Evolutionary conservation across 2,329 filamentous ascomycete species (phyloP).

Genomic region (Neopestalotiopsis sp.): DNA sequence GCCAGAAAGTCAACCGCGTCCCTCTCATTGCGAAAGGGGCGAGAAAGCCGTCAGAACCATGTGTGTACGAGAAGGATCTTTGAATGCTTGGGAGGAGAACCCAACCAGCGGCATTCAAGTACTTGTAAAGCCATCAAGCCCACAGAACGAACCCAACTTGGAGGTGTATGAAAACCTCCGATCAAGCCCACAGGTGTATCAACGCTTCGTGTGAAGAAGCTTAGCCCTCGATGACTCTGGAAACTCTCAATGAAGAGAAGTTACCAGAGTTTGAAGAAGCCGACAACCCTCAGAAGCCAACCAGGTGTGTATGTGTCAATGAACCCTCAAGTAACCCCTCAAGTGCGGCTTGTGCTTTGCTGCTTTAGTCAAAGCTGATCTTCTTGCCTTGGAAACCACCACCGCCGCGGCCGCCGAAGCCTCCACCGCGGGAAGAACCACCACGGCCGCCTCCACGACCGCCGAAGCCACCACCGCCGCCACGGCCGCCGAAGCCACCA

Average conservation of each 20-base stretch:
- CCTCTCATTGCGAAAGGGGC: slow-evolving; percentile 26
- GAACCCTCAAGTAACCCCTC: slow-evolving; percentile 48
- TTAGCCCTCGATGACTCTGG: slow-evolving; percentile 56
- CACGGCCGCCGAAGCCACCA: slow-evolving; percentile 48
- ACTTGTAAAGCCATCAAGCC: slow-evolving; percentile 25
- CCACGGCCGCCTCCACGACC: slow-evolving; percentile 44
- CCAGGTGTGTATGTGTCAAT: slow-evolving; percentile 41
- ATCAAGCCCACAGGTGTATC: slow-evolving; percentile 62
- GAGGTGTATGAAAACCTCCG: slow-evolving; percentile 35
- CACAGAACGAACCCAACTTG: slow-evolving; percentile 33
- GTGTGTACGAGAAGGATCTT: slow-evolving; percentile 18
- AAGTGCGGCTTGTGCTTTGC: slow-evolving; percentile 38
- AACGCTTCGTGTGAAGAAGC: slow-evolving; percentile 46
- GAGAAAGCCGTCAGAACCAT: slow-evolving; percentile 36
- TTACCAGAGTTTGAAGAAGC: slow-evolving; percentile 49
- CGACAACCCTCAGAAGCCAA: slow-evolving; percentile 63
- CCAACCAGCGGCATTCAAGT: slow-evolving; percentile 19
- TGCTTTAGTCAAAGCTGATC: slow-evolving; percentile 59
- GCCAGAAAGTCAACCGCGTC: slow-evolving; percentile 22
- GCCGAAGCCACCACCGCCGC: slow-evolving; percentile 46
- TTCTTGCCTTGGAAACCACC: slow-evolving; percentile 76
- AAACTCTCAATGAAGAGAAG: slow-evolving; percentile 39
- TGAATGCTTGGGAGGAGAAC: slow-evolving; percentile 22
- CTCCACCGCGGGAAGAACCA: slow-evolving; percentile 57
- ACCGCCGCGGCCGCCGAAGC: slow-evolving; percentile 44